A percentile compares a stretch with the other conserved stretches of the same genome.
Evolutionary conservation across 495 filamentous ascomycete species (phyloP).

Genomic region (Neurospora sp.): DNA sequence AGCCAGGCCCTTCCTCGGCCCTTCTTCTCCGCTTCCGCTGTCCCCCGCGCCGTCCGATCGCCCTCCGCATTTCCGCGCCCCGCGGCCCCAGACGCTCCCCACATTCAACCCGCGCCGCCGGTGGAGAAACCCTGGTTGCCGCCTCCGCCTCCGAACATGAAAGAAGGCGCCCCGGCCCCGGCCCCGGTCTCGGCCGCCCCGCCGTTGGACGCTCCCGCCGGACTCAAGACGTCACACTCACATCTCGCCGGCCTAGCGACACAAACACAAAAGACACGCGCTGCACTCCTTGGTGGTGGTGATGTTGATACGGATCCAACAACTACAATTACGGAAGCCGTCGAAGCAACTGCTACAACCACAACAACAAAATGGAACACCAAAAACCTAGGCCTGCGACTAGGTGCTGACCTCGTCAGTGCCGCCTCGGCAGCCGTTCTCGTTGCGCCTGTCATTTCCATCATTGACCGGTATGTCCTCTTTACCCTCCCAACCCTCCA

Average conservation of each 20-base stretch:
- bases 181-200: neutral
- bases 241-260: neutral
- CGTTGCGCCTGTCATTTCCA: constrained; percentile 78
- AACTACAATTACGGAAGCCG: no score
- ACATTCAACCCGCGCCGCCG: neutral
- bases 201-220: neutral
- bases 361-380: constrained; percentile 58
- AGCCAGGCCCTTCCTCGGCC: neutral
- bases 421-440: constrained; percentile 70
- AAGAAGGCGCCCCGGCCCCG: neutral
- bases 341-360: no score
- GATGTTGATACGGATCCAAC: no score
- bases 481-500: neutral
- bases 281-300: neutral
- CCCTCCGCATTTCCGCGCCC: neutral
- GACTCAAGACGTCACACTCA: neutral
- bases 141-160: neutral
- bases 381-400: constrained; percentile 52
- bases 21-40: neutral
- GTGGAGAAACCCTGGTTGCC: neutral
- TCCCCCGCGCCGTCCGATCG: neutral
- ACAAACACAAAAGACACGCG: neutral
- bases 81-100: neutral
- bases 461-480: constrained; percentile 71
- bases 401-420: constrained; percentile 63